Conservation (phyloP, 2,329 filamentous ascomycete species). For the Teratosphaeria destructans region DNA sequence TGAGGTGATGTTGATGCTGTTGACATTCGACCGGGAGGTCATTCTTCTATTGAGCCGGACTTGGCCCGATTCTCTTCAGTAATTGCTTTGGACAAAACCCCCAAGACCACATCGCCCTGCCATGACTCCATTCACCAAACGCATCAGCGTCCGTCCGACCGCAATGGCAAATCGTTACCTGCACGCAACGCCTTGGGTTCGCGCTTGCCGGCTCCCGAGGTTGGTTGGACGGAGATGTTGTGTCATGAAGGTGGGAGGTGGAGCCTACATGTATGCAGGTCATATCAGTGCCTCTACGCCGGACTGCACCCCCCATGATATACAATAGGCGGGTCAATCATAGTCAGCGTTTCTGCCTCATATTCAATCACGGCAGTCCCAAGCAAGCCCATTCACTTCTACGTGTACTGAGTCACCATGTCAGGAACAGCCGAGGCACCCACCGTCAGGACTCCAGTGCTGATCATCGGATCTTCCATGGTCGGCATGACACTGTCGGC, state of each 20-base stretch:
- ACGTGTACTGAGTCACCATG: background rate
- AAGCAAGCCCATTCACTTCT: background rate
- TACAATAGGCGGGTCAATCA: background rate
- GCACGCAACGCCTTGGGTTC: background rate
- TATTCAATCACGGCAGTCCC: background rate
- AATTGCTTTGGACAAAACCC: background rate
- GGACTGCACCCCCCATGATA: background rate
- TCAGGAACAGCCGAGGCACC: background rate
- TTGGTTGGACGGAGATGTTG: background rate
- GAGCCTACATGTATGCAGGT: background rate
- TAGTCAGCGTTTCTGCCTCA: background rate
- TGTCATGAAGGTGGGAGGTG: background rate
- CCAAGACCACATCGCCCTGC: background rate
- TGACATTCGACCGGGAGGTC: background rate
- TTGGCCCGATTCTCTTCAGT: background rate
- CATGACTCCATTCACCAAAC: background rate
- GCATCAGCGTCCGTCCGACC: too few species aligned
- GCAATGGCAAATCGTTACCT: background rate
- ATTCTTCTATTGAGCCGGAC: background rate
- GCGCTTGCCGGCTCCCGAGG: background rate
- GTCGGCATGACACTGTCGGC: constrained; percentile 15
- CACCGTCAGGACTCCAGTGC: constrained; percentile 5
- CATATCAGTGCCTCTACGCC: background rate
- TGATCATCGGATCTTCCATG: constrained; percentile 15
- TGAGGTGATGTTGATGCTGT: too few species aligned